Base-by-base conservation (phyloP, 768 basidiomycete species). In the Exsudoporus frostii region DNA sequence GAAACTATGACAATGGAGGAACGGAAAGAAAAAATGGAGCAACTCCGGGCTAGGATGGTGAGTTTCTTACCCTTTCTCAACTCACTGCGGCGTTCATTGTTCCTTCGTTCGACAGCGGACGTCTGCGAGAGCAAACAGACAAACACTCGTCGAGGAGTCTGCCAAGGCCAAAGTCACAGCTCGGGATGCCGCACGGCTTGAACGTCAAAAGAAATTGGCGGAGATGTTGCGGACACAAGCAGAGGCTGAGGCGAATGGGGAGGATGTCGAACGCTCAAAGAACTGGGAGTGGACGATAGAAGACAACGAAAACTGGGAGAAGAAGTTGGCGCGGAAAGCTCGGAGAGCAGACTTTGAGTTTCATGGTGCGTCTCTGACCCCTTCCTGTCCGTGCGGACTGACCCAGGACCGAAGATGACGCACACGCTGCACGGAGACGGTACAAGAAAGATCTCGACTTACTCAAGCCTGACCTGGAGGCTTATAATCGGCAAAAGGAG, bases 251-350 rank as follows among this genome's bases (percentile, higher is more conserved):
- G 94, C 92, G 48, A 77, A 81, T 0, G 96, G 94, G n/a, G 92
- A 93, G 68, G 95, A 98, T 66, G 76, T 92, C 94, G 90, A 76
- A 90, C 90, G 25, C 84, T 97, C 52, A 92, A 98, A 98, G 56
- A 78, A 84, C 51, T 99, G 97, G 97, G 94, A 97, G n/a, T 65
- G 64, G 64, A 65, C 64, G 14, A 65, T 65, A 48, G 64, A 65
- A n/a, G 64, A 65, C 30, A 67, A 66, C 15, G 64, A 66, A 32
- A 66, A 66, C 19, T 65, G 64, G 64, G 64, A 65, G 40, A 66
- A 66, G 45, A 92, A 94, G 69, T 69, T 82, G 60, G 86, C 84
- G 24, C 74, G 86, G 63, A 98, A 94, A 72, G 82, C 81, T 57
- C 78, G 92, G 68, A 79, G 91, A 69, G 90, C 86, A 9, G 91